Evolutionary conservation across 495 filamentous ascomycete genomes (phyloP).

Genomic region (Viridothelium virens): DNA sequence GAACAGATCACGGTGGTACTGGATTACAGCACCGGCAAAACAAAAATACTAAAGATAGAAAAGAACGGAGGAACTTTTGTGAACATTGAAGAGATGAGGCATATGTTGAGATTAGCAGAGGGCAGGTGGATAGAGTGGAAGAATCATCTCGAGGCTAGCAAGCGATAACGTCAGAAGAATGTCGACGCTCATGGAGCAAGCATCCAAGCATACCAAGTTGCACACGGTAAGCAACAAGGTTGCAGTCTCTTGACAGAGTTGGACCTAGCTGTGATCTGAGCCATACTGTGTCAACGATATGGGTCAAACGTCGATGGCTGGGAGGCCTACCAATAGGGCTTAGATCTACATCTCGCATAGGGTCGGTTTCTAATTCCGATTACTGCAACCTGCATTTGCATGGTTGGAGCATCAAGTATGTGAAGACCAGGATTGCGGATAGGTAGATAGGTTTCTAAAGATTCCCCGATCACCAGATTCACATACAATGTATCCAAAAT

Average conservation of each 20-base stretch:
- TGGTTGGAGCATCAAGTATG: neutral
- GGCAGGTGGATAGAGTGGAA: slow-evolving; percentile 51
- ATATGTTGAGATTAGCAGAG: slow-evolving; percentile 45
- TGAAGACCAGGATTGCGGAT: neutral
- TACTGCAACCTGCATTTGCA: neutral
- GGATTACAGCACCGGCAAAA: slow-evolving; percentile 47
- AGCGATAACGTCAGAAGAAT: neutral
- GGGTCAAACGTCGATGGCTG: neutral
- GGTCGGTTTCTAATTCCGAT: neutral
- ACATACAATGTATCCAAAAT: too few relatives aligned
- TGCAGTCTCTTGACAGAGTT: neutral
- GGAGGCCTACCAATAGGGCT: neutral
- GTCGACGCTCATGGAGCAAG: neutral
- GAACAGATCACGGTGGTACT: slow-evolving; percentile 70
- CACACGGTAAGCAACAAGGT: neutral
- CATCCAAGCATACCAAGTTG: neutral
- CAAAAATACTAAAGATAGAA: slow-evolving; percentile 59
- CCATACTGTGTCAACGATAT: neutral
- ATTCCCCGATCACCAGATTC: neutral
- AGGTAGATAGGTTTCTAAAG: neutral
- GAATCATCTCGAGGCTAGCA: slow-evolving; percentile 35
- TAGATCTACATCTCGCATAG: neutral
- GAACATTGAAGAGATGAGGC: slow-evolving; percentile 47
- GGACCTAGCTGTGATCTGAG: too few relatives aligned
- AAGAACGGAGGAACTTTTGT: slow-evolving; percentile 71